Base-by-base conservation (phyloP, 1,139 yeast species). In the Saccharomyces hybrid region DNA sequence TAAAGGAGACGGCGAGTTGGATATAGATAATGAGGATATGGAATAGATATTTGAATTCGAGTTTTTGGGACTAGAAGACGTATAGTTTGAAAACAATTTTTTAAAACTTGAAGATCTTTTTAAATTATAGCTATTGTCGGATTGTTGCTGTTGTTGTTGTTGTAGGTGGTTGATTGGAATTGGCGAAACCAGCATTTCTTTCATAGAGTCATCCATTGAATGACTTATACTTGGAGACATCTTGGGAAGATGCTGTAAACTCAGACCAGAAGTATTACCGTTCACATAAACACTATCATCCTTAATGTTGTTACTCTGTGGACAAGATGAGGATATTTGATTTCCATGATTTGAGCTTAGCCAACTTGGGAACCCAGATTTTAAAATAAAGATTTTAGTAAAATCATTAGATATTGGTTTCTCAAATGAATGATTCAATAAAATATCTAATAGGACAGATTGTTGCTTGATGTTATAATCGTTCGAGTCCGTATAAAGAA, bases 401-500 rank as follows among this genome's bases (percentile, higher is more conserved):
- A 55, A 47, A 11, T 51, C 42, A 2, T 51, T 27, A 19, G 56
- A 34, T 16, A 67, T 53, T 11, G 68, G 67, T 54, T 60, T 64
- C 23, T 63, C 66, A 53, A 65, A 63, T 1, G 70, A 65, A 52
- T 60, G 57, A 31, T 56, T 63, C 44, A 63, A 23, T 27, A 67
- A 51, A 26, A 66, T 52, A 32, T 62, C 61, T 32, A 64, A 52
- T 6, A 67, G 51, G 9, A 55, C 55, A 14, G 55, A 52, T 52
- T 62, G 63, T 54, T 63, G 64, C 48, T 60, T 61, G 14, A 51
- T 51, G 42, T 56, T 55, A 52, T 56, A 53, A 16, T 57, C 51
- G 25, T 52, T 48, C 14, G 44, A 38, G 25, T 66, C 65, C 66
- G 88, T 86, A 67, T 86, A 88, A 11, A 84, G 67, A 3, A 88